These are phyloP conservation scores for Zoysia matrella DNA, from an alignment of 202 grass and related monocot species.

Conservation along the genomic window DNA sequence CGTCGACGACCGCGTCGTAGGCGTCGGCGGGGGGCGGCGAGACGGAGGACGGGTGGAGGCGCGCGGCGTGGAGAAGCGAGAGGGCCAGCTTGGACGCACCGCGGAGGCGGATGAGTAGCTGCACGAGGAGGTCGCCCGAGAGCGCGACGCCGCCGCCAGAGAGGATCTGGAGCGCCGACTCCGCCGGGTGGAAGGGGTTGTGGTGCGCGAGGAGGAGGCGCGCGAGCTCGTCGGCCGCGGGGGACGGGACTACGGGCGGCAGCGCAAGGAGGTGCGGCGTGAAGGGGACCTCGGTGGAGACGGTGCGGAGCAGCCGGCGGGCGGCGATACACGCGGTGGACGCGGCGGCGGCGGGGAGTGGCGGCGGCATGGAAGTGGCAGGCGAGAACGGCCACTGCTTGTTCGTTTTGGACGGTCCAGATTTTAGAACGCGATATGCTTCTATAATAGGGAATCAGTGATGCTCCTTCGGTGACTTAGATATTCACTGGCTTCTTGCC, in stretches of 20 bases:
- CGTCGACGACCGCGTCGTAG: conserved; percentile 81
- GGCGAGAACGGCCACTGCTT: no score
- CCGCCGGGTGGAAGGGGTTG: conserved; percentile 84
- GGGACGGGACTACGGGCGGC: conserved; percentile 50
- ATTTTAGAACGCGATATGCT: no score
- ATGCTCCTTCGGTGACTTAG: no score
- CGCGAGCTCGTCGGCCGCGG: conserved; percentile 69
- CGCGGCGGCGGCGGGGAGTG: background rate
- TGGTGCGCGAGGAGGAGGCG: conserved; percentile 76
- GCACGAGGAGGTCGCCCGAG: conserved; percentile 60
- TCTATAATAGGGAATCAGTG: no score
- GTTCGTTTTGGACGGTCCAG: no score
- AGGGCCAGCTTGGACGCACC: conserved; percentile 85
- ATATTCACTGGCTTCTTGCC: no score
- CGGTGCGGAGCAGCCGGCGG: conserved; percentile 24
- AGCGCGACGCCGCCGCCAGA: conserved; percentile 58
- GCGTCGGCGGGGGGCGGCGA: conserved; percentile 45
- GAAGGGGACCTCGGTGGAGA: background rate
- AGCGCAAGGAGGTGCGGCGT: conserved; percentile 51
- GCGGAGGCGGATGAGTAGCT: conserved; percentile 90
- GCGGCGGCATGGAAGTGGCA: conserved; percentile 9
- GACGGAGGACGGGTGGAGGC: conserved; percentile 53
- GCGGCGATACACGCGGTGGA: background rate
- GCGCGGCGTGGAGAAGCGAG: conserved; percentile 73
- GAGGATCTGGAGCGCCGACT: conserved; percentile 78